Evolutionary conservation across 2,329 filamentous ascomycete species (phyloP).

Genomic region (Cytospora schulzeri): DNA sequence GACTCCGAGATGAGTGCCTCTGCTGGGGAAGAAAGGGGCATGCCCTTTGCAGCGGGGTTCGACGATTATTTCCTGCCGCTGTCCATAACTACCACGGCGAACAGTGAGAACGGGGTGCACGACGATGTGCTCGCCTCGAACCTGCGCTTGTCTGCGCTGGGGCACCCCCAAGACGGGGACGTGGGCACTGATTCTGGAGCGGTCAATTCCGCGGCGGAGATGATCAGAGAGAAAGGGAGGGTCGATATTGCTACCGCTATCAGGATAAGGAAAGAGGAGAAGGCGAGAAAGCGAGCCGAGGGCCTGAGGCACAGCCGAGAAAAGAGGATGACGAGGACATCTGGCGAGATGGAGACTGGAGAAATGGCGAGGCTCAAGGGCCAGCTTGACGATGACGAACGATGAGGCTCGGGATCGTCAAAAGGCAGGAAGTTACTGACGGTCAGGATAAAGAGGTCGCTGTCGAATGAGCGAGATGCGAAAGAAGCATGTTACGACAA

Average conservation of each 20-base stretch:
- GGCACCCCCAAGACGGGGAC: constrained; percentile 11
- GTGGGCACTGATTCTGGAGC: constrained; percentile 22
- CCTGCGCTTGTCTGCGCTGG: constrained; percentile 26
- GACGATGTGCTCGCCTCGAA: not conserved
- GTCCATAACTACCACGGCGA: not conserved
- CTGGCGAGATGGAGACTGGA: not conserved
- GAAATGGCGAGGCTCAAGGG: not conserved
- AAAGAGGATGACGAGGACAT: constrained; percentile 15
- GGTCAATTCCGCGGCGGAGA: not conserved
- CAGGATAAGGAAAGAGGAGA: constrained; percentile 38
- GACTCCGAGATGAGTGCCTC: not conserved
- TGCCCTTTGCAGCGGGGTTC: not conserved
- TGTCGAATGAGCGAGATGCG: not conserved
- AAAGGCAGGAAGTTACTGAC: not conserved
- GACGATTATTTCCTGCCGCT: not conserved
- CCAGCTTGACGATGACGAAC: not conserved
- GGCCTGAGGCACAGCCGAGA: constrained; percentile 8
- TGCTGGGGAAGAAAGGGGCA: not conserved
- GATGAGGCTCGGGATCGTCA: not conserved
- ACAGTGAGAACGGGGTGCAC: constrained; percentile 1
- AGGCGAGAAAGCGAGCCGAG: constrained; percentile 33
- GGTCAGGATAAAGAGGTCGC: too few species aligned
- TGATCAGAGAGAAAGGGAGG: constrained; percentile 25
- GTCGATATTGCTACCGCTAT: constrained; percentile 36
- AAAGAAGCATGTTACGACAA: not conserved